Conservation (phyloP, 2,329 filamentous ascomycete species). For the Ramichloridium luteum region DNA sequence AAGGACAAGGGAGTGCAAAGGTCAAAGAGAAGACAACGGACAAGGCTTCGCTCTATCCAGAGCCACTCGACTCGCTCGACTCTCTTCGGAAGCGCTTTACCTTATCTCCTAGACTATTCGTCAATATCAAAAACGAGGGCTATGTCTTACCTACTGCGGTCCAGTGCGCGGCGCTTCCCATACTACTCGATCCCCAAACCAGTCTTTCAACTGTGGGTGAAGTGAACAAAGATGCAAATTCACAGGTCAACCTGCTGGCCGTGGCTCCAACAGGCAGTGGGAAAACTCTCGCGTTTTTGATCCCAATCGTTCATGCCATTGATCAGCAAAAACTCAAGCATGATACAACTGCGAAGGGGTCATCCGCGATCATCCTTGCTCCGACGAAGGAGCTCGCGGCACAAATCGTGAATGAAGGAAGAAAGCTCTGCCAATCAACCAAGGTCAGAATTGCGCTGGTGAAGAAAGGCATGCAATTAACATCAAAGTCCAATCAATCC, state of each 20-base stretch:
- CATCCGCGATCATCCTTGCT: conserved; percentile 34
- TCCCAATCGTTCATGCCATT: conserved; percentile 71
- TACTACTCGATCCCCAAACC: conserved; percentile 51
- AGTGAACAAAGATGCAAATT: conserved; percentile 17
- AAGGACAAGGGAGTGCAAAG: conserved; percentile 32
- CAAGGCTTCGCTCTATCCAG: conserved; percentile 56
- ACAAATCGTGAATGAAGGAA: conserved; percentile 54
- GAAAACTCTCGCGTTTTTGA: conserved; percentile 86
- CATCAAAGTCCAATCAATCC: conserved; percentile 27
- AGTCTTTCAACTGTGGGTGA: conserved; percentile 32
- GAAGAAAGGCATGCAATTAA: conserved; percentile 68
- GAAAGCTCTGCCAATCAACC: conserved; percentile 66
- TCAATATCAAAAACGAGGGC: conserved; percentile 73
- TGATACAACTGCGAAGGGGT: conserved; percentile 9
- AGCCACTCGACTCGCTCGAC: conserved; percentile 65
- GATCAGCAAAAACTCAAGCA: conserved; percentile 20
- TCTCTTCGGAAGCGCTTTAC: conserved; percentile 59
- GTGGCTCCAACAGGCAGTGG: conserved; percentile 92
- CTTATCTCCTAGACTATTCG: conserved; percentile 59
- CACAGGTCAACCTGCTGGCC: conserved; percentile 60
- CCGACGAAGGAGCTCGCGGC: conserved; percentile 39
- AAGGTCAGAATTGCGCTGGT: conserved; percentile 70
- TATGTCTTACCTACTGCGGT: conserved; percentile 87
- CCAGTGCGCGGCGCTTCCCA: conserved; percentile 72
- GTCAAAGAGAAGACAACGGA: conserved; percentile 22